Base-by-base conservation (phyloP, 2,329 filamentous ascomycete genomes). In the Lecanosticta acicola region DNA sequence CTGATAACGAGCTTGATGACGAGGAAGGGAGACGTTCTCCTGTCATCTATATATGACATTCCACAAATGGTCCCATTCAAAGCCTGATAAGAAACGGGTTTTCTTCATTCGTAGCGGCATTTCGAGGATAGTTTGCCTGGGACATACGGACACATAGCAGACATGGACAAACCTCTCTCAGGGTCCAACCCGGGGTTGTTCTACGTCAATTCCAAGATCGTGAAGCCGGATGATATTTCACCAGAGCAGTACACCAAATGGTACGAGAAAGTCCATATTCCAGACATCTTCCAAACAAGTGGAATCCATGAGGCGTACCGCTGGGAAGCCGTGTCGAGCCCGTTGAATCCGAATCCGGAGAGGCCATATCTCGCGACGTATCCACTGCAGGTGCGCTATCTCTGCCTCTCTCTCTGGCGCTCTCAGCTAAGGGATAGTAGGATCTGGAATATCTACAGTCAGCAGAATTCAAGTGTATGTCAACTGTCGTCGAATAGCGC, bases 221-320 rank as follows among this genome's bases (percentile, higher is more conserved):
- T 33, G 4, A 43, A 53, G 17, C 45, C 46, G 13, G 39, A 39
- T 13, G 18, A 36, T 2, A 14, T 53, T 2, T 45, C 52, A 1
- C 26, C 44, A 32, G 41, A 50, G 11, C 33, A 39, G 5, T 55
- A 44, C 39, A 46, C 39, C 3, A 35, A 50, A 29, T 55, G 49
- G 49, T 55, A 55, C 16, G 40, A 48, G n/a, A 10, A 43, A 2
- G 24, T 35, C 17, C 52, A 55, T 32, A 50, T 55, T 18, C 52
- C 49, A n/a, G 52, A 55, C 20, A 38, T 49, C 5, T 47, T 55
- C 32, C 42, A 47, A 18, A 50, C 49, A 1, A 33, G 44, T n/a
- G 50, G 41, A n/a, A 44, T 50, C 14, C 33, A 36, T 19, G 40
- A 49, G 20, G 49, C 49, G 3, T 46, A 36, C 20, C 41, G 49